Percentiles rank a stretch among this genome's conserved stretches.
These are phyloP conservation scores for Entonaema liquescens DNA, from an alignment of 495 filamentous ascomycete species.

Conservation along the genomic window DNA sequence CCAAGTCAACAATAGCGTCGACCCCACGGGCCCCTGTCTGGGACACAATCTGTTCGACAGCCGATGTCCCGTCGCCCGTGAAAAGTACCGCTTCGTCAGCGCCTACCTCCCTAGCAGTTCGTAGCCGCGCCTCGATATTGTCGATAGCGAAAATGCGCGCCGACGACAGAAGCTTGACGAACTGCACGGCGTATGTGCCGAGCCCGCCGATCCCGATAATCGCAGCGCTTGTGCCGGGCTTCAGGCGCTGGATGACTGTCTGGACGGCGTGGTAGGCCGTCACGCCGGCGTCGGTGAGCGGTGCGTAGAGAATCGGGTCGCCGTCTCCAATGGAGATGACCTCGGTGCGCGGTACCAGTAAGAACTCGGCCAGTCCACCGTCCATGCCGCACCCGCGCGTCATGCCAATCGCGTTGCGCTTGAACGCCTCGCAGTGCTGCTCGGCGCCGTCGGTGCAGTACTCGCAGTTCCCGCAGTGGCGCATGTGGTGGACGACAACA, in stretches of 20 bases:
- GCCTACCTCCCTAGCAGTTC: constrained; percentile 8
- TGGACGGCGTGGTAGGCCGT: constrained; percentile 58
- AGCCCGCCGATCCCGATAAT: constrained; percentile 24
- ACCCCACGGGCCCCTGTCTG: background rate
- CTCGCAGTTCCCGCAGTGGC: constrained; percentile 48
- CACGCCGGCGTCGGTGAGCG: constrained; percentile 49
- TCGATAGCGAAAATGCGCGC: constrained; percentile 23
- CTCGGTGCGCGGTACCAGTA: constrained; percentile 16
- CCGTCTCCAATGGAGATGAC: constrained; percentile 39
- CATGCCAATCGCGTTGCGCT: constrained; percentile 24
- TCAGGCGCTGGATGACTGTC: constrained; percentile 15
- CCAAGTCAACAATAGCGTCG: background rate
- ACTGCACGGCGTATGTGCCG: constrained; percentile 22
- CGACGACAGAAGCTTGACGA: constrained; percentile 19
- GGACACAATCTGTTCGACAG: background rate
- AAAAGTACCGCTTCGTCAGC: constrained; percentile 72
- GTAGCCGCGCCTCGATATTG: constrained; percentile 3
- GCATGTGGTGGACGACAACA: constrained; percentile 50
- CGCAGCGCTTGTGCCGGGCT: constrained; percentile 22
- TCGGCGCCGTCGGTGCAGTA: constrained; percentile 40
- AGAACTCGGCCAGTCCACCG: constrained; percentile 18
- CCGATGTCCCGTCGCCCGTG: background rate
- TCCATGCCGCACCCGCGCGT: constrained; percentile 26
- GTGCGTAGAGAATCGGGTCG: constrained; percentile 44
- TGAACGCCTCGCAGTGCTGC: constrained; percentile 31